A percentile compares a stretch with the other conserved stretches of the same genome.
Conservation (phyloP, 2,329 filamentous ascomycete genomes). For the Epichloe sylvatica region DNA sequence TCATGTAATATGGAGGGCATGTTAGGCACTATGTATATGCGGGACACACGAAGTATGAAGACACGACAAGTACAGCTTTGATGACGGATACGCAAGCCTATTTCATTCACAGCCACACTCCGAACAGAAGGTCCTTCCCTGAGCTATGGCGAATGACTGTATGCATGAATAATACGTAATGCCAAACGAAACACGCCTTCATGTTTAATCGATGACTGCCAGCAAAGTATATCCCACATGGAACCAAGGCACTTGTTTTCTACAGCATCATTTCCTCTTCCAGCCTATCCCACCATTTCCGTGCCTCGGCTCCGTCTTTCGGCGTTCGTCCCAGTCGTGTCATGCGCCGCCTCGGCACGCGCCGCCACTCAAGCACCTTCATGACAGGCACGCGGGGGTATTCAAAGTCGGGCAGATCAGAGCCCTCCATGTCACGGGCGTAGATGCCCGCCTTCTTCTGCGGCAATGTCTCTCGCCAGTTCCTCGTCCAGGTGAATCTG, state of each 20-base stretch:
- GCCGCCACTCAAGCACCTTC: constrained; percentile 13
- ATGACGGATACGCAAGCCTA: background rate
- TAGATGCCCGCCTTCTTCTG: constrained; percentile 11
- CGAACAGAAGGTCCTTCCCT: too few species aligned
- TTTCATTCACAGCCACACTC: background rate
- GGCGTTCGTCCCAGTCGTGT: constrained; percentile 12
- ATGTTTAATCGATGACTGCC: too few species aligned
- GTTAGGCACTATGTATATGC: background rate
- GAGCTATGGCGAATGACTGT: too few species aligned
- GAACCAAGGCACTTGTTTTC: background rate
- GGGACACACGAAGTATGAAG: background rate
- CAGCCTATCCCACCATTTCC: constrained; percentile 17
- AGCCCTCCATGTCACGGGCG: constrained; percentile 5
- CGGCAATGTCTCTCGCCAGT: constrained; percentile 15
- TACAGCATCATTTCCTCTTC: constrained; percentile 19
- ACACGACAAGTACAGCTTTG: background rate
- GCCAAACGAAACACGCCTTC: too few species aligned
- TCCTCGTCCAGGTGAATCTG: constrained; percentile 12
- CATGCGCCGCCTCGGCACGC: constrained; percentile 12
- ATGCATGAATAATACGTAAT: too few species aligned
- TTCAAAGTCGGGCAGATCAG: constrained; percentile 9
- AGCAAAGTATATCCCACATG: background rate
- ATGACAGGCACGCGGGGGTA: constrained; percentile 14
- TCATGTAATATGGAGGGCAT: background rate
- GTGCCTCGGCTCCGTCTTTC: constrained; percentile 7